Percentiles rank a stretch among this genome's conserved stretches.
These are phyloP conservation scores for Tolypocladium ovalisporum DNA, from an alignment of 2,329 filamentous ascomycete species.

Conservation along the genomic window DNA sequence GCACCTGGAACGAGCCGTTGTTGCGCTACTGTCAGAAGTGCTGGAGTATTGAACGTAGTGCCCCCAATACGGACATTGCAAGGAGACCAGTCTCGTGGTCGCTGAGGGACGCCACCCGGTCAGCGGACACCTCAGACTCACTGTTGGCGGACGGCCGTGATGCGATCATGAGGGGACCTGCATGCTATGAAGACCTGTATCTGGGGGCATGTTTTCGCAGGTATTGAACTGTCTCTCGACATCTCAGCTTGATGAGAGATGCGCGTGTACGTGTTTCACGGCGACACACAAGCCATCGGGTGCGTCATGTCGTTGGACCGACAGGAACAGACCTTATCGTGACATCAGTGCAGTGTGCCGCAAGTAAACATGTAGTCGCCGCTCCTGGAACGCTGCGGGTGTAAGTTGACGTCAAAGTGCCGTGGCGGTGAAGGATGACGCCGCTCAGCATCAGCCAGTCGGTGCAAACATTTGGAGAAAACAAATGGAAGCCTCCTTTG, in stretches of 20 bases:
- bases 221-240: fast-evolving
- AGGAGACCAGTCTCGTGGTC: not conserved
- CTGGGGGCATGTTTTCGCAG: not conserved
- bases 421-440: not conserved
- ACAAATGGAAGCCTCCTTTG: not conserved
- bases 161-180: not conserved
- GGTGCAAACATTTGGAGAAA: too few species aligned
- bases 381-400: not conserved
- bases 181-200: not conserved
- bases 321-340: not conserved
- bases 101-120: not conserved
- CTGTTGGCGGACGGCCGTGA: not conserved
- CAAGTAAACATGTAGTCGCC: too few species aligned
- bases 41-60: not conserved
- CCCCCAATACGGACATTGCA: not conserved
- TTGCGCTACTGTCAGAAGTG: not conserved
- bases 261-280: not conserved
- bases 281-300: not conserved
- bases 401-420: not conserved
- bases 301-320: not conserved
- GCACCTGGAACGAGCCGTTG: not conserved
- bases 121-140: not conserved
- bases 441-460: not conserved
- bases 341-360: not conserved
- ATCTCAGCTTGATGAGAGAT: too few species aligned